Evolutionary conservation across 257 asterid species (phyloP).

Genomic region (Solanum infundibuliforme): DNA sequence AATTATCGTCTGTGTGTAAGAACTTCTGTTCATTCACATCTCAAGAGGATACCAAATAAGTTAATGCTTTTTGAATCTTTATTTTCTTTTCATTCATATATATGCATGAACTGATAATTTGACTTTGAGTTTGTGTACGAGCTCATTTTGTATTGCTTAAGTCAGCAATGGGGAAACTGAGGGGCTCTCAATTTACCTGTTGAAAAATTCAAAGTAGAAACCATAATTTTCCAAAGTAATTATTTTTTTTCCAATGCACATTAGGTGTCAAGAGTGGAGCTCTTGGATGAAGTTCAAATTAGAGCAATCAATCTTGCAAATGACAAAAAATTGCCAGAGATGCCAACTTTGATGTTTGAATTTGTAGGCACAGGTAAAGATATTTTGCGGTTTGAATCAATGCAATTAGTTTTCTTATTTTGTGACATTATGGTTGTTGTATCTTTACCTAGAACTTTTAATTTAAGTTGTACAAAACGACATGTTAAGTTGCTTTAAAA

Average conservation of each 20-base stretch:
- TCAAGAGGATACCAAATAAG: not conserved
- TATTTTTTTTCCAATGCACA: not conserved
- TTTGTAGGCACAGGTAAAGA: slow-evolving; percentile 85
- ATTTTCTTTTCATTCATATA: not conserved
- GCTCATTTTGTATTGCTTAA: not conserved
- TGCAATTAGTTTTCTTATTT: not conserved
- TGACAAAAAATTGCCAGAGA: slow-evolving; percentile 79
- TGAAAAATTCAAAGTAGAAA: not conserved
- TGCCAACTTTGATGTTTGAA: slow-evolving; percentile 95
- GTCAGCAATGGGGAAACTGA: not conserved
- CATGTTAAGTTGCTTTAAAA: not conserved
- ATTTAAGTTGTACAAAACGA: not conserved
- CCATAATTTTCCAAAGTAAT: not conserved
- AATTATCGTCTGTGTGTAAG: not conserved
- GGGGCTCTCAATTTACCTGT: not conserved
- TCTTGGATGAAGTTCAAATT: slow-evolving; percentile 91
- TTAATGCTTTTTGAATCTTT: not conserved
- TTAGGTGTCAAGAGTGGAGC: slow-evolving; percentile 95
- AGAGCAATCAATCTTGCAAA: slow-evolving; percentile 86
- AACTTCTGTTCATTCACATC: not conserved
- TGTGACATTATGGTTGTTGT: not conserved
- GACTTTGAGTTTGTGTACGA: not conserved
- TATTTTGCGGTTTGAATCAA: not conserved
- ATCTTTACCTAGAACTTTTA: not conserved
- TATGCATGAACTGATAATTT: not conserved